Conservation (phyloP, 306 rosid genomes). For the Corylus heterophylla region DNA sequence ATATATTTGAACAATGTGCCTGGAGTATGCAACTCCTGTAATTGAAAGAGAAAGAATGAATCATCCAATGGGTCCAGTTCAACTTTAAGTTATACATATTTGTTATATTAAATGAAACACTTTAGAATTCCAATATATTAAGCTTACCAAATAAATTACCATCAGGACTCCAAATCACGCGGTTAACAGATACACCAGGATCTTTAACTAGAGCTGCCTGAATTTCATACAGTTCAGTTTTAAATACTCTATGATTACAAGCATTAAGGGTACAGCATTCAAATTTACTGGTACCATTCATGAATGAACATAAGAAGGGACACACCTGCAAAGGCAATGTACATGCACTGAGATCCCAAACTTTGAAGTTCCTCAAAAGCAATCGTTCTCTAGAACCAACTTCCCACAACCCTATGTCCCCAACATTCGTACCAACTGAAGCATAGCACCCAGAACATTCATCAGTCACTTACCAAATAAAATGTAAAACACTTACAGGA, state of each 20-base stretch:
- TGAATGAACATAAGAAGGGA: slow-evolving; percentile 16
- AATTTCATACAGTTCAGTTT: slow-evolving; percentile 36
- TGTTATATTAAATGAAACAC: slow-evolving; percentile 13
- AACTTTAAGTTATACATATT: slow-evolving; percentile 10
- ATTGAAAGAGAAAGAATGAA: slow-evolving; percentile 9
- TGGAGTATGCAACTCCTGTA: slow-evolving; percentile 92
- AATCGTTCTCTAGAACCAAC: slow-evolving; percentile 88
- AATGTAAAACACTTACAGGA: slow-evolving; percentile 17
- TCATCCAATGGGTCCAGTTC: slow-evolving; percentile 11
- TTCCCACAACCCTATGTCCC: slow-evolving; percentile 98
- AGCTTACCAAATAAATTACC: slow-evolving; percentile 87
- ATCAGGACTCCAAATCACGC: slow-evolving; percentile 98
- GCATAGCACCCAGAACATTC: slow-evolving; percentile 20
- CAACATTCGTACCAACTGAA: slow-evolving; percentile 92
- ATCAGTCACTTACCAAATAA: slow-evolving; percentile 13
- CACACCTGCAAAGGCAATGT: slow-evolving; percentile 89
- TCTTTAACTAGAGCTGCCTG: slow-evolving; percentile 95
- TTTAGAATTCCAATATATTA: slow-evolving; percentile 22
- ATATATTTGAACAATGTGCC: slow-evolving; percentile 95
- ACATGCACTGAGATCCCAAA: slow-evolving; percentile 91
- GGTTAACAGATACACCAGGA: slow-evolving; percentile 91
- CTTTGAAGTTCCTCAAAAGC: slow-evolving; percentile 82
- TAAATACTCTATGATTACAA: slow-evolving; percentile 21
- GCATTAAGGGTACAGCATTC: neutral
- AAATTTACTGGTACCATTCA: slow-evolving; percentile 10